phyloP scores from a whole-genome alignment of 2,329 filamentous ascomycete genomes.

The Sporothrix sp. region DNA sequence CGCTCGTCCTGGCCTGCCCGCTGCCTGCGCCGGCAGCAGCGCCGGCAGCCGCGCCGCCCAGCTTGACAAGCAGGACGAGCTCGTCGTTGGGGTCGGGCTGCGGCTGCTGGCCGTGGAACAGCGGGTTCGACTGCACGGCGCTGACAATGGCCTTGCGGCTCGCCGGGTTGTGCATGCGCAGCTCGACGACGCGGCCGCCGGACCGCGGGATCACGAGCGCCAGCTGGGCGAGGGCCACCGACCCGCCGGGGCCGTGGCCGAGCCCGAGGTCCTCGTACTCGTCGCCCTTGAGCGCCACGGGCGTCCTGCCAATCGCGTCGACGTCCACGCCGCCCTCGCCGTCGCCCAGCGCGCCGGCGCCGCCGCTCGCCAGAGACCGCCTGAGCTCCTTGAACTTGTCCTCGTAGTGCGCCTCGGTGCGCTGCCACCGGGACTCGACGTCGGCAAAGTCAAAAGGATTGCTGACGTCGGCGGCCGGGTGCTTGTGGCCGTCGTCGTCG shows the following conservation, averaged over 20 bases:
- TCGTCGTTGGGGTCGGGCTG: constrained; percentile 49
- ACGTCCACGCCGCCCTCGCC: constrained; percentile 15
- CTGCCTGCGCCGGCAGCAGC: neutral
- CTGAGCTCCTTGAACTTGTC: constrained; percentile 19
- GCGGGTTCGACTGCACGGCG: constrained; percentile 17
- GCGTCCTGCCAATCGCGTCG: constrained; percentile 16
- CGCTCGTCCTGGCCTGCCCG: neutral
- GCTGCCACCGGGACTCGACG: constrained; percentile 18
- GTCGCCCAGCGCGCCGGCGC: constrained; percentile 2
- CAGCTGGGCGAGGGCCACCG: constrained; percentile 17
- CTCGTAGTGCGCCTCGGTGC: constrained; percentile 15
- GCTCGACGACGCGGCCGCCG: constrained; percentile 19
- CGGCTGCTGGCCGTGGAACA: constrained; percentile 22
- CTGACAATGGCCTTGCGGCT: constrained; percentile 18
- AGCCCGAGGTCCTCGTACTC: neutral
- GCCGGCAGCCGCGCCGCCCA: constrained; percentile 32
- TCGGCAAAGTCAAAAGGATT: constrained; percentile 18
- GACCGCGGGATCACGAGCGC: constrained; percentile 18
- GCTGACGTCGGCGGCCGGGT: constrained; percentile 10
- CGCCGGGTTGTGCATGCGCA: constrained; percentile 19
- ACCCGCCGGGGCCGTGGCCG: neutral
- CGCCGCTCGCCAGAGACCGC: constrained; percentile 8
- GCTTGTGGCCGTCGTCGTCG: constrained; percentile 5
- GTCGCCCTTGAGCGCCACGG: constrained; percentile 9
- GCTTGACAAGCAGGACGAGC: constrained; percentile 45